Conservation (phyloP, 106 monocot genomes). For the Dactylorhiza incarnata region DNA sequence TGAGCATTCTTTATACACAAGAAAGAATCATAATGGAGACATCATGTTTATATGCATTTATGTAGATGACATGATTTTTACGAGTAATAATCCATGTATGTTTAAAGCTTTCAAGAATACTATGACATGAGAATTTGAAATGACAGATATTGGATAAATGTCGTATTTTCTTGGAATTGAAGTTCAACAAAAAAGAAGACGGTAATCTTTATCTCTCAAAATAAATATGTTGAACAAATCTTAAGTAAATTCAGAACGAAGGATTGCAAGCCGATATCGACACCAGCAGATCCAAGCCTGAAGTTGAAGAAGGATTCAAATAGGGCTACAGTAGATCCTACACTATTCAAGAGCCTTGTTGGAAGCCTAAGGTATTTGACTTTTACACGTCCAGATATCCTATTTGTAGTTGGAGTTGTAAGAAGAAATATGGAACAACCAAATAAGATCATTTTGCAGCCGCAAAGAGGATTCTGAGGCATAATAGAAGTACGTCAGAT, state of each 20-base stretch:
- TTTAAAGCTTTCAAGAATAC: not conserved
- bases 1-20: not conserved
- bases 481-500: not conserved
- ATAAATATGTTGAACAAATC: not conserved
- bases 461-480: not conserved
- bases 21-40: not conserved
- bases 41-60: not conserved
- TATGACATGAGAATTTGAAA: not conserved
- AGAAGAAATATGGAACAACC: not conserved
- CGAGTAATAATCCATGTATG: not conserved
- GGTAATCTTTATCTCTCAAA: not conserved
- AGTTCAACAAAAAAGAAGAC: not conserved
- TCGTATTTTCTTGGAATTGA: not conserved
- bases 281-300: conserved; percentile 2
- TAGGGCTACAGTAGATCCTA: not conserved
- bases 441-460: not conserved
- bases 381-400: too few relatives aligned
- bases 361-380: too few relatives aligned
- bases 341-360: not conserved
- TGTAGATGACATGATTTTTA: conserved; percentile 3
- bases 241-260: not conserved
- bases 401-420: not conserved
- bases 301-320: not conserved
- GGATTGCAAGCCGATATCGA: not conserved
- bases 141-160: not conserved